Conservation (phyloP, 129 eudicot genomes). For the Flaveria brownii region DNA sequence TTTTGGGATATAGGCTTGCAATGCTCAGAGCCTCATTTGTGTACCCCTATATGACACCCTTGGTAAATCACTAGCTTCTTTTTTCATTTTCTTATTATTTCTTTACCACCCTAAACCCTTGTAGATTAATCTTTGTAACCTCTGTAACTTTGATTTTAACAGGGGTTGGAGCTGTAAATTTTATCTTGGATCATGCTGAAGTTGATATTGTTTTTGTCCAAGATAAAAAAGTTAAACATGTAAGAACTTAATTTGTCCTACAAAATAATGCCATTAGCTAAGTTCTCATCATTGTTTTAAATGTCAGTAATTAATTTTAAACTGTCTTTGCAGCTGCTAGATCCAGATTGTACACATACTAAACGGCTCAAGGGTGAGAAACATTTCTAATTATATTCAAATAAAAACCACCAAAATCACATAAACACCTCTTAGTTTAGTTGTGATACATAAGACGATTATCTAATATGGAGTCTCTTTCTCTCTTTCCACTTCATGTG, state of each 20-base stretch:
- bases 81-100: no score
- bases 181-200: constrained; percentile 86
- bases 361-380: constrained; percentile 73
- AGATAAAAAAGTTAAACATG: constrained; percentile 70
- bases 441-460: no score
- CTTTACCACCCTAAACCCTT: no score
- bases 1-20: constrained; percentile 65
- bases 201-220: constrained; percentile 80
- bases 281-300: background rate
- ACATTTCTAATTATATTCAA: background rate
- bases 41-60: constrained; percentile 96
- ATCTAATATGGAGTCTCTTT: no score
- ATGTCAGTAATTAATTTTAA: background rate
- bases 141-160: background rate
- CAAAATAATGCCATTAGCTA: background rate
- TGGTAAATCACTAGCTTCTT: constrained; percentile 44
- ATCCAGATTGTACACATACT: constrained; percentile 77
- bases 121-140: background rate
- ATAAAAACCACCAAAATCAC: background rate
- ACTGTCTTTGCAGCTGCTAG: constrained; percentile 55
- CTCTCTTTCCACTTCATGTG: background rate
- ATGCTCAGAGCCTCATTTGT: constrained; percentile 69
- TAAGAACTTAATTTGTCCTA: constrained; percentile 31
- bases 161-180: constrained; percentile 87
- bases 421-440: background rate